Conservation (phyloP, 768 basidiomycete species). For the Trametes cubensis region DNA sequence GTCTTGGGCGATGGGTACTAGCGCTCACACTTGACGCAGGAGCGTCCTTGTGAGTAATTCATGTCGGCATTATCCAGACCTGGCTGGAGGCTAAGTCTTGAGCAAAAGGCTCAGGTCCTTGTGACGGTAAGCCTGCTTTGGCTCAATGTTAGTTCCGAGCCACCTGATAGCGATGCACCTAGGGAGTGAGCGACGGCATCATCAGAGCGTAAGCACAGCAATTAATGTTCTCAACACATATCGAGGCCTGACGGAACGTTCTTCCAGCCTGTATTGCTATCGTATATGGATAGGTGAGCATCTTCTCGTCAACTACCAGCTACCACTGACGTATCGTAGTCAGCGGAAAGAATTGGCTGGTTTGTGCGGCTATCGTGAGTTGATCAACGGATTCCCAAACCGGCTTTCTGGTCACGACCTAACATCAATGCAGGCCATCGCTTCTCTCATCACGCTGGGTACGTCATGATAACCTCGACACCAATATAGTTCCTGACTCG, state of each 20-base stretch:
- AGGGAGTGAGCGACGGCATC: neutral
- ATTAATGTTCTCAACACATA: neutral
- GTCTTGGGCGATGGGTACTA: too few relatives aligned
- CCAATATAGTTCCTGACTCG: neutral
- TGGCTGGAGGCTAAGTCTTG: too few relatives aligned
- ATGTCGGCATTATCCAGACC: too few relatives aligned
- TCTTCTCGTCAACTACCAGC: neutral
- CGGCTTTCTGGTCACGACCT: neutral
- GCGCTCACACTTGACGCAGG: conserved; percentile 2
- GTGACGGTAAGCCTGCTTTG: neutral
- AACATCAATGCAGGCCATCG: neutral
- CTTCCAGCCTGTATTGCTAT: neutral
- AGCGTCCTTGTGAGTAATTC: conserved; percentile 17
- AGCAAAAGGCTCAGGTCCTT: neutral
- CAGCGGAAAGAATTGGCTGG: neutral
- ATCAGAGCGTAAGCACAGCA: neutral
- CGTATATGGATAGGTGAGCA: neutral
- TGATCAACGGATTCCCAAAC: neutral
- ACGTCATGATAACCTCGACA: too few relatives aligned
- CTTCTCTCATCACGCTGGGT: neutral
- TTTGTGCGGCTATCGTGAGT: neutral
- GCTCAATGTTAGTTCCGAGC: too few relatives aligned
- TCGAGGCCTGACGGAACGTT: neutral
- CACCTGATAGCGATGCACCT: too few relatives aligned
- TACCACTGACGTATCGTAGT: neutral